Evolutionary conservation across 805 yeast genomes (phyloP), one percentile per base, ranked within the genome.

Genomic region (Hermanozyma aechmeae): DNA sequence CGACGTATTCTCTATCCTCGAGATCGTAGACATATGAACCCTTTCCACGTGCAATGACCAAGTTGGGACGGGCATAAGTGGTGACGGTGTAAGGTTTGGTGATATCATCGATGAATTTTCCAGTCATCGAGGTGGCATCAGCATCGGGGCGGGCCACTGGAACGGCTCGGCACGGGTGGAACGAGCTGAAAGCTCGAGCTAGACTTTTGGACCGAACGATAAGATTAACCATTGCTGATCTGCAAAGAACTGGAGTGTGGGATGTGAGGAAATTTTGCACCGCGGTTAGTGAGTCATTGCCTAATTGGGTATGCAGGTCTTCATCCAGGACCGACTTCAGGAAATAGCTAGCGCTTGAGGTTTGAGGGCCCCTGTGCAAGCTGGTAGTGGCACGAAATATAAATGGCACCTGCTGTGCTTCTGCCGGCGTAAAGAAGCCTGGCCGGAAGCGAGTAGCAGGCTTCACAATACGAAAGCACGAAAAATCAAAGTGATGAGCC

Each of bases 11-110:
- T 23, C 73, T 67, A 35, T 80, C 79, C 43, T 83, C 85, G 27
- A 79, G 56, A 53, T 92, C 98, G 65, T 77, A 86, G 31, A 92
- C 51, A 30, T 65, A 64, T n/a, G 86, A 73, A 13, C 95, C 95
- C 42, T 74, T 56, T 20, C 96, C 98, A 35, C 77, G 79, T 27
- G 79, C 75, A 32, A 89, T 65, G 12, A 85, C 81, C 28, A 86
- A 54, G 26, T 74, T 65, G 9, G 95, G 94, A 45, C 87, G 73
- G 8, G 86, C 70, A 48, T 85, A 84, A 0, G 94, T 83, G 4
- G 92, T 76, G 6, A 79, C 87, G 7, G 77, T 66, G 49, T 59
- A 77, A 6, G 71, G 73, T 29, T 60, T 53, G 24, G 65, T 64
- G 30, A 64, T 58, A 13, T 65, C 65, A 15, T 56, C 54, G 26